Percentiles rank a stretch among this genome's conserved stretches.
Evolutionary conservation across 2,329 filamentous ascomycete species (phyloP).

Genomic region (Nemania abortiva): DNA sequence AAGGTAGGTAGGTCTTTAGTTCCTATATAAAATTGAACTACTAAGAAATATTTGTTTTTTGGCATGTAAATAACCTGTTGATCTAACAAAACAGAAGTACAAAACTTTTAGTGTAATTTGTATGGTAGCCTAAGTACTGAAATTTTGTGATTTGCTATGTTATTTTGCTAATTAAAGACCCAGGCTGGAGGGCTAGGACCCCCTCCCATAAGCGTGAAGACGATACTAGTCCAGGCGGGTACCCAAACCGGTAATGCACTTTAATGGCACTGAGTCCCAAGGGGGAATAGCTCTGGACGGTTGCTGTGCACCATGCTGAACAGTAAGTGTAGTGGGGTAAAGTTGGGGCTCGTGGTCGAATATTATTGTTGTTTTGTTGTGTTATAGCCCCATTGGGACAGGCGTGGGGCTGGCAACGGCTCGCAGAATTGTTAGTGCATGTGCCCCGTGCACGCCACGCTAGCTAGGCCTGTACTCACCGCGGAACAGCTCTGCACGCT

Average conservation of each 20-base stretch:
- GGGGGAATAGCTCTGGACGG: constrained; percentile 36
- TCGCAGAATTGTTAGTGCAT: constrained; percentile 4
- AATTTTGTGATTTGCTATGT: no score
- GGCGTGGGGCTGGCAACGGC: constrained; percentile 15
- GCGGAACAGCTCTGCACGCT: constrained; percentile 18
- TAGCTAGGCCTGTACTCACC: not conserved
- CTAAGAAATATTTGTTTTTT: no score
- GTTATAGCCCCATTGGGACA: constrained; percentile 45
- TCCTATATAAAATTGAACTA: no score
- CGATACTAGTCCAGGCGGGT: no score
- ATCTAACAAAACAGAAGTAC: no score
- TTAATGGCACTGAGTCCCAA: not conserved
- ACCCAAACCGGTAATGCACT: not conserved
- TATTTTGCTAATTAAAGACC: no score
- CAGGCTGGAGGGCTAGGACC: no score
- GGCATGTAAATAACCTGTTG: no score
- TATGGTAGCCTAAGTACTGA: no score
- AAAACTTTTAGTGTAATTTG: no score
- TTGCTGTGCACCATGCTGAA: constrained; percentile 45
- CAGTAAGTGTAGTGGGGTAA: constrained; percentile 43
- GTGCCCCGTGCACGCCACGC: constrained; percentile 28
- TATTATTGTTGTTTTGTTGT: constrained; percentile 50
- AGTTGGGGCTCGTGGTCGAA: constrained; percentile 38
- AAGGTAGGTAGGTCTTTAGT: no score
- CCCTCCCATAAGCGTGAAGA: no score